phyloP scores from a whole-genome alignment of 108 stramenopile species.

The Aurantiochytrium sp. region DNA sequence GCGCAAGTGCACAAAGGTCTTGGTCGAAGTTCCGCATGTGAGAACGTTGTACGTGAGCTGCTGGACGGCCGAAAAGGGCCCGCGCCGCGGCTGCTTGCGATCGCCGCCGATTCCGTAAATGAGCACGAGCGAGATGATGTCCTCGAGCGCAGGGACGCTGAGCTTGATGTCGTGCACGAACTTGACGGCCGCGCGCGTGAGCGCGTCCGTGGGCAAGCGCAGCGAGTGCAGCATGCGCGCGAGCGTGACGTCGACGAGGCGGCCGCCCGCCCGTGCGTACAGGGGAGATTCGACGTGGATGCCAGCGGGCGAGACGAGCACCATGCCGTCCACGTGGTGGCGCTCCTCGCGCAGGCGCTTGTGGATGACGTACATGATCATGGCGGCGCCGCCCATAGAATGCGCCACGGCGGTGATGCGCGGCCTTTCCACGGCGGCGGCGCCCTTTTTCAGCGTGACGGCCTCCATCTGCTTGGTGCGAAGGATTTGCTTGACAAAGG shows the following conservation, averaged over 20 bases:
- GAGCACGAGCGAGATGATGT: constrained; percentile 15
- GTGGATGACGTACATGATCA: constrained; percentile 20
- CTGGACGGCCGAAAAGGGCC: constrained; percentile 16
- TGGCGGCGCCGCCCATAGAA: constrained; percentile 22
- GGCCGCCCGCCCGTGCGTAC: background rate
- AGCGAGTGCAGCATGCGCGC: background rate
- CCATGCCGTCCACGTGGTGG: background rate
- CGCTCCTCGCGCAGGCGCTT: background rate
- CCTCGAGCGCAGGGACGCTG: constrained; percentile 12
- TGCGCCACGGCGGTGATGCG: constrained; percentile 16
- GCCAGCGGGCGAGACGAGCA: background rate
- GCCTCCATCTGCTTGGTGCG: background rate
- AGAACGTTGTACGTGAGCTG: constrained; percentile 25
- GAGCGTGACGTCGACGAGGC: background rate
- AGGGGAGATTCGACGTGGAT: constrained; percentile 8
- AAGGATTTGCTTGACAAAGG: background rate
- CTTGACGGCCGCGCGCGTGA: constrained; percentile 23
- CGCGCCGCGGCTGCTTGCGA: background rate
- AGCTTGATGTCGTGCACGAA: constrained; percentile 9
- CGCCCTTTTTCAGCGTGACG: background rate
- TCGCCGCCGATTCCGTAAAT: constrained; percentile 13
- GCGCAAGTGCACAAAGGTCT: background rate
- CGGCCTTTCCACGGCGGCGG: background rate
- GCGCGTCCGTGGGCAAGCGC: background rate
- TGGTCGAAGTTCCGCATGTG: constrained; percentile 23